Evolutionary conservation across 805 yeast species (phyloP).

Genomic region (Wickerhamia fluorescens): DNA sequence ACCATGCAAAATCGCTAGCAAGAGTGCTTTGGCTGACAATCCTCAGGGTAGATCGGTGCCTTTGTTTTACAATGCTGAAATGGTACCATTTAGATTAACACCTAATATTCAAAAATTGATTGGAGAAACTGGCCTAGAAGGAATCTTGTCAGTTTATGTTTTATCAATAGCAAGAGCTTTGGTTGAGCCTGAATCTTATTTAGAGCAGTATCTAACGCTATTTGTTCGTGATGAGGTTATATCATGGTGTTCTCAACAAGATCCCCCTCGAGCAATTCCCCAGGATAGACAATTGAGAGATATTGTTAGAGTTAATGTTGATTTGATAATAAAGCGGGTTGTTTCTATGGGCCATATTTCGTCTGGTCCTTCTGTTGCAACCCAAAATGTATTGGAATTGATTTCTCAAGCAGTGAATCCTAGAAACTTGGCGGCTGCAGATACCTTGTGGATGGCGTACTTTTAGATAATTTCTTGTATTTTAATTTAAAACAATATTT

Average conservation of each 20-base stretch:
- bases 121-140: constrained; percentile 93
- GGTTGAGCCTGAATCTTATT: constrained; percentile 85
- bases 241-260: constrained; percentile 88
- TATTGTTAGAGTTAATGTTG: constrained; percentile 83
- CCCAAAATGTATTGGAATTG: constrained; percentile 84
- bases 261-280: constrained; percentile 61
- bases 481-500: background rate
- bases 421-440: constrained; percentile 84
- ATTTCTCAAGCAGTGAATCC: constrained; percentile 95
- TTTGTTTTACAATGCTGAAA: constrained; percentile 81
- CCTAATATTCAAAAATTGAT: constrained; percentile 92
- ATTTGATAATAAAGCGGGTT: constrained; percentile 71
- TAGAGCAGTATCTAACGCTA: constrained; percentile 85
- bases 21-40: constrained; percentile 24
- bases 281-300: constrained; percentile 81
- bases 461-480: constrained; percentile 32
- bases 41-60: constrained; percentile 58
- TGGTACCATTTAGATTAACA: constrained; percentile 93
- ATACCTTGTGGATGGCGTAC: constrained; percentile 93
- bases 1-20: constrained; percentile 72
- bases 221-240: constrained; percentile 94
- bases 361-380: constrained; percentile 68
- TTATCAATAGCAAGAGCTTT: constrained; percentile 83
- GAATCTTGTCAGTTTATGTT: constrained; percentile 77
- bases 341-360: constrained; percentile 56